Evolutionary conservation across 1,284 basidiomycete genomes (phyloP), one percentile per base, ranked within the genome.

Genomic region (Apiotrichum domesticum): DNA sequence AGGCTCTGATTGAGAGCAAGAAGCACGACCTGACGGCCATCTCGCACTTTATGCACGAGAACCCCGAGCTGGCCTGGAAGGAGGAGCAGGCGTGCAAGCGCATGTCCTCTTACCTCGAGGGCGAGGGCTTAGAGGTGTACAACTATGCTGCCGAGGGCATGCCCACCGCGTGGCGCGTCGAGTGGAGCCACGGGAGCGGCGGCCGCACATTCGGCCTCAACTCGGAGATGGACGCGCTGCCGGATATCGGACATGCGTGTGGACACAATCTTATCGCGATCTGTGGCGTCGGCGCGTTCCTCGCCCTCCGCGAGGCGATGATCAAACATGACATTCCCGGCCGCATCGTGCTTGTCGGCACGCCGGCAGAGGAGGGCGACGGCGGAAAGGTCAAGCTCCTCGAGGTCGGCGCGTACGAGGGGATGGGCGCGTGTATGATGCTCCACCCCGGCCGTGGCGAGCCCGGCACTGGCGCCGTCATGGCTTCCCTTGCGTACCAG

Each of bases 211-310:
- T 88, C 52, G 87, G 86, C 3, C 77, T 88, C 53, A 89, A 88
- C 70, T 85, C 86, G 6, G 88, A 91, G 53, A 64, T 56, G 55
- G 66, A 68, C 42, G 65, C 65, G 2, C 50, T 68, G 6, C 63
- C 64, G 80, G 79, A 81, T 15, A 78, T 86, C 51, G 85, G 85
- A 4, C 85, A 91, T 72, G 90, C 86, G 0, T 92, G 90, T 66
- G 89, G 89, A 63, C 88, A 93, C 70, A 91, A 91, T 71, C 79
- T 93, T 55, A 93, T 93, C 57, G 88, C 88, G 35, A 84, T 87
- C 56, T 81, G 84, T 52, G 90, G 90, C 33, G 83, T 90, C 29
- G 90, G 85, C 10, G 82, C 87, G 13, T 85, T 89, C 7, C 73
- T 90, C 51, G 86, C 84, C 5, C 77, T 88, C 52, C 87, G 85